Evolutionary conservation across 2,329 filamentous ascomycete genomes (phyloP).

Genomic region (Aspergillus niger): DNA sequence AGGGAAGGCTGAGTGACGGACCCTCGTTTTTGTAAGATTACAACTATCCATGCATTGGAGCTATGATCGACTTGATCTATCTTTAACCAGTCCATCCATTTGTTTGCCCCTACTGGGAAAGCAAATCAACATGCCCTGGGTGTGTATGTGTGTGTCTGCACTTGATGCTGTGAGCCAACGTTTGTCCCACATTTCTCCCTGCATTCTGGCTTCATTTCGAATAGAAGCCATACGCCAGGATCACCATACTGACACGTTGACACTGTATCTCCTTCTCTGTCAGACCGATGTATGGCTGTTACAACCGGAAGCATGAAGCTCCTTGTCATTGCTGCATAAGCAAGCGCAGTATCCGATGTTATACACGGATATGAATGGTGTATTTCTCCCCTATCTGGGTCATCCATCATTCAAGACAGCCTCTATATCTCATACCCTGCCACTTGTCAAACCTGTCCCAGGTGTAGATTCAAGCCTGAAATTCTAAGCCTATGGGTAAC

Average conservation of each 20-base stretch:
- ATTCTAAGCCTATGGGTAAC: not conserved
- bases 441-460: not conserved
- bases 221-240: not conserved
- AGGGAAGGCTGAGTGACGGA: not conserved
- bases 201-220: not conserved
- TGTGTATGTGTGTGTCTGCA: not conserved
- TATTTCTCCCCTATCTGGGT: not conserved
- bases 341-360: not conserved
- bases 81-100: not conserved
- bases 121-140: not conserved
- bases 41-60: not conserved
- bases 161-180: not conserved
- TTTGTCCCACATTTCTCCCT: not conserved
- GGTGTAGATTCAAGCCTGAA: not conserved
- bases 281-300: not conserved
- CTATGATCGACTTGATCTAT: not conserved
- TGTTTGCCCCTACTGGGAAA: not conserved
- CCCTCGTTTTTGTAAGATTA: not conserved
- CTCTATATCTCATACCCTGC: not conserved
- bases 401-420: not conserved
- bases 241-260: not conserved
- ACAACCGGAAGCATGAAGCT: not conserved
- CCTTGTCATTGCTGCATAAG: not conserved
- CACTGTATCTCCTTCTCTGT: not conserved
- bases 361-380: not conserved